Conservation (phyloP, 2,329 filamentous ascomycete genomes). For the Lomentospora prolificans region DNA sequence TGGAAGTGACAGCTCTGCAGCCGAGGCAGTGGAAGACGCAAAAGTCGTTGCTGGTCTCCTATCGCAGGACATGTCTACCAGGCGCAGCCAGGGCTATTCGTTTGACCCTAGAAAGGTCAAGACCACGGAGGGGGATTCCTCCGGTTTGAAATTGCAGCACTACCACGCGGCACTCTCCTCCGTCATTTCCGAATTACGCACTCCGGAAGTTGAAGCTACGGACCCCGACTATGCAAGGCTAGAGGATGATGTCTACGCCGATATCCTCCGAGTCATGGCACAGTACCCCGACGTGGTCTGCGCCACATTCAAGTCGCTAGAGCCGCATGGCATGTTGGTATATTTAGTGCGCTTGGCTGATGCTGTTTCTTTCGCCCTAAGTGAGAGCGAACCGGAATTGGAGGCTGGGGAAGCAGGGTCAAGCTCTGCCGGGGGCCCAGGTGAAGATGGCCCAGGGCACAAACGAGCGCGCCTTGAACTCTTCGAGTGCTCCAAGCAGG, state of each 20-base stretch:
- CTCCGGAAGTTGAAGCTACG: not conserved
- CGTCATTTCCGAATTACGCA: not conserved
- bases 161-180: not conserved
- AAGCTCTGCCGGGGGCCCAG: not conserved
- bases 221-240: constrained; percentile 10
- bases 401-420: not conserved
- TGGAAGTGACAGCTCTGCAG: not conserved
- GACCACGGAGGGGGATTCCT: not conserved
- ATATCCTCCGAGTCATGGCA: constrained; percentile 43
- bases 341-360: constrained; percentile 34
- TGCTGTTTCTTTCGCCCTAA: constrained; percentile 24
- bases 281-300: constrained; percentile 56
- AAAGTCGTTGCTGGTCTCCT: constrained; percentile 13
- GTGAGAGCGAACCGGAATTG: constrained; percentile 45
- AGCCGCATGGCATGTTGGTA: constrained; percentile 54
- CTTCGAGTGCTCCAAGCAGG: constrained; percentile 32
- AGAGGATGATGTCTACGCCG: constrained; percentile 15
- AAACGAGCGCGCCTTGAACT: constrained; percentile 48
- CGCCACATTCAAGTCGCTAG: constrained; percentile 55
- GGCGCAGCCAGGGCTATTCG: constrained; percentile 15
- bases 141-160: not conserved
- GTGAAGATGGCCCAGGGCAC: constrained; percentile 27
- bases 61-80: constrained; percentile 19
- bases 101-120: constrained; percentile 23
- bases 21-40: constrained; percentile 10